A percentile compares a stretch with the other conserved stretches of the same genome.
These are phyloP conservation scores for Arxiozyma heterogenica DNA, from an alignment of 1,139 yeast species.

Conservation along the genomic window DNA sequence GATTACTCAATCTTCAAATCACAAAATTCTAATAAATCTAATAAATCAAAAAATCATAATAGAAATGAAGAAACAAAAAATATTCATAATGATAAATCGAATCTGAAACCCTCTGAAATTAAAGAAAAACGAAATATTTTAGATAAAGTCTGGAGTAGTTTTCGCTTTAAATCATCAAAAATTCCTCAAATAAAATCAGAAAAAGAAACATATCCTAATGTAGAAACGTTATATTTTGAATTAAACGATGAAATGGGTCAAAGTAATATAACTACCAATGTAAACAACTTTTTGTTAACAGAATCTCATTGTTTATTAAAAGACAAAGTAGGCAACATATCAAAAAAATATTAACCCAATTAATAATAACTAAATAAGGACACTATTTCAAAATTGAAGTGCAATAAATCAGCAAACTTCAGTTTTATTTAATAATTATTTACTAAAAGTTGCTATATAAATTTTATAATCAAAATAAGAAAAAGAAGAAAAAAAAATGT, in stretches of 20 bases:
- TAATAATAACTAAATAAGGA: no score
- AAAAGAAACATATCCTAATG: no score
- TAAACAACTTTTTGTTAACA: background rate
- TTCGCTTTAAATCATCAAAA: background rate
- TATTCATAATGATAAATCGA: no score
- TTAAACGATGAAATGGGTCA: background rate
- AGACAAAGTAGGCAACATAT: background rate
- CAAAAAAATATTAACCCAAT: background rate
- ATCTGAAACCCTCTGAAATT: background rate
- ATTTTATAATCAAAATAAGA: no score
- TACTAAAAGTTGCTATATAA: background rate
- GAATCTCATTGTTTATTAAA: background rate
- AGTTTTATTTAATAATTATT: no score
- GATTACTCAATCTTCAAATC: slow-evolving; percentile 1
- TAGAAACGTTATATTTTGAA: background rate
- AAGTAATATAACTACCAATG: background rate
- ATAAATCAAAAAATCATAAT: background rate
- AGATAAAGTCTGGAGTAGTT: background rate
- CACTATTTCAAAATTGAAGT: no score
- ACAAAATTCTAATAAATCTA: background rate
- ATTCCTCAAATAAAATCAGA: background rate
- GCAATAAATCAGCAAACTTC: background rate
- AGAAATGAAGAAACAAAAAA: background rate
- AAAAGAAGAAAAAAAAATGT: background rate
- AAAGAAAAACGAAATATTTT: background rate